These are phyloP conservation scores for Salvia splendens DNA, from an alignment of 257 asterid genomes.

Conservation along the genomic window DNA sequence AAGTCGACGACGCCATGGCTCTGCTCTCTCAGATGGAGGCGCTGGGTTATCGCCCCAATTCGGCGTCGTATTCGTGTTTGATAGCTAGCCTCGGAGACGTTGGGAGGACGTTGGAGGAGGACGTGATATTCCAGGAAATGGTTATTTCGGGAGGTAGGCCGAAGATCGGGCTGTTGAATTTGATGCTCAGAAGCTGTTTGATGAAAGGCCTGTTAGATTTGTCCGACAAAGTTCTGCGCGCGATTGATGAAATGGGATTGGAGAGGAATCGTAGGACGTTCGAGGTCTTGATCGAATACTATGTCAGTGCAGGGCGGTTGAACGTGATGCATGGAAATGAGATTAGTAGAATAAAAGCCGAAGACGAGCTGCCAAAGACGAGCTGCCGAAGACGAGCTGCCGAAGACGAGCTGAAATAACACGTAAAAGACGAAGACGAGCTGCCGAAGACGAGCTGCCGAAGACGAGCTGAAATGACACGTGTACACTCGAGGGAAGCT, in stretches of 20 bases:
- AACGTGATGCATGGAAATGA: too few species aligned
- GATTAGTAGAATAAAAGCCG: too few species aligned
- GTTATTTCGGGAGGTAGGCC: slow-evolving; percentile 56
- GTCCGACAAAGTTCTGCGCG: slow-evolving; percentile 51
- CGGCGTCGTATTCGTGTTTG: slow-evolving; percentile 48
- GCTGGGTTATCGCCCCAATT: slow-evolving; percentile 58
- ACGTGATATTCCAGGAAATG: slow-evolving; percentile 81
- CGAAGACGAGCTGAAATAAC: too few species aligned
- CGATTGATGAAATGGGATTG: slow-evolving; percentile 48
- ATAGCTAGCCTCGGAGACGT: slow-evolving; percentile 63
- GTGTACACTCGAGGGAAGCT: too few species aligned
- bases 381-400: too few species aligned
- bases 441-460: too few species aligned
- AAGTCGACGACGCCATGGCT: slow-evolving; percentile 69
- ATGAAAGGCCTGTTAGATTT: slow-evolving; percentile 67
- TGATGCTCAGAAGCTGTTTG: slow-evolving; percentile 64
- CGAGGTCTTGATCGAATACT: slow-evolving; percentile 69
- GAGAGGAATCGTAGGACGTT: slow-evolving; percentile 62
- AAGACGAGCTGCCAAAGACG: too few species aligned
- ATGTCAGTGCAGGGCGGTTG: slow-evolving; percentile 67
- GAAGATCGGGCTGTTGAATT: slow-evolving; percentile 50
- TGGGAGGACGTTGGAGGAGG: slow-evolving; percentile 87
- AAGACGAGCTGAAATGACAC: too few species aligned
- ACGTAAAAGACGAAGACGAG: too few species aligned
- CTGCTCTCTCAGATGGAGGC: slow-evolving; percentile 83